Evolutionary conservation across 352 stramenopile genomes (phyloP).

Genomic region (Globisporangium ultimum): DNA sequence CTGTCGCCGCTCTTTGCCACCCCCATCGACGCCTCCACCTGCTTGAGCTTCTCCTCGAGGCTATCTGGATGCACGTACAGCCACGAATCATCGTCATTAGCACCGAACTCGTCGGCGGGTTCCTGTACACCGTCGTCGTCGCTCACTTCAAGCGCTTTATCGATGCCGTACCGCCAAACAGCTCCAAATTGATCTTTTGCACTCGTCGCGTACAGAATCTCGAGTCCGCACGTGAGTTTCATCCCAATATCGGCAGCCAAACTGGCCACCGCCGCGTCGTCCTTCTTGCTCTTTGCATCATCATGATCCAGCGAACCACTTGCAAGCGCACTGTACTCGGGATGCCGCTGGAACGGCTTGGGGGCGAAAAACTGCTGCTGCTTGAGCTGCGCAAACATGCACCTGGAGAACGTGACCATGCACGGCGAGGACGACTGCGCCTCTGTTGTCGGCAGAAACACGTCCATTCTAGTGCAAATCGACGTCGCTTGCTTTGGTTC

Average conservation of each 20-base stretch:
- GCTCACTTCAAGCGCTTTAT: constrained; percentile 19
- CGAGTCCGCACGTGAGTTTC: constrained; percentile 73
- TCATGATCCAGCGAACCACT: constrained; percentile 1
- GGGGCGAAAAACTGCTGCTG: constrained; percentile 72
- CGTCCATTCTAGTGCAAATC: constrained; percentile 54
- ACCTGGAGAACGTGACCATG: constrained; percentile 68
- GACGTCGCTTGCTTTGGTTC: constrained; percentile 44
- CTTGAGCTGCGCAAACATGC: constrained; percentile 81
- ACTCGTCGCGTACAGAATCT: constrained; percentile 57
- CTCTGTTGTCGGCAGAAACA: constrained; percentile 28
- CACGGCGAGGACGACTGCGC: constrained; percentile 16
- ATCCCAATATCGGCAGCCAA: constrained; percentile 62
- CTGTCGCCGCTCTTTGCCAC: constrained; percentile 16
- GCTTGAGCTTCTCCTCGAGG: constrained; percentile 61
- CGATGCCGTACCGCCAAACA: constrained; percentile 37
- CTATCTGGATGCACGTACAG: constrained; percentile 73
- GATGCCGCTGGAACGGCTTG: constrained; percentile 38
- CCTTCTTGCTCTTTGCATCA: not conserved
- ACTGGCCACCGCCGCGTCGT: not conserved
- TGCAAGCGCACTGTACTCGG: constrained; percentile 18
- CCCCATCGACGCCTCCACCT: constrained; percentile 11
- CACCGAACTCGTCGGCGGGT: constrained; percentile 11
- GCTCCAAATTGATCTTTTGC: constrained; percentile 38
- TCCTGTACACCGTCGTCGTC: not conserved
- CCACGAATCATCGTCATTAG: constrained; percentile 77